Percentiles rank a stretch among this genome's conserved stretches.
Evolutionary conservation across 306 rosid species (phyloP).

Genomic region (Lathyrus oleraceus): DNA sequence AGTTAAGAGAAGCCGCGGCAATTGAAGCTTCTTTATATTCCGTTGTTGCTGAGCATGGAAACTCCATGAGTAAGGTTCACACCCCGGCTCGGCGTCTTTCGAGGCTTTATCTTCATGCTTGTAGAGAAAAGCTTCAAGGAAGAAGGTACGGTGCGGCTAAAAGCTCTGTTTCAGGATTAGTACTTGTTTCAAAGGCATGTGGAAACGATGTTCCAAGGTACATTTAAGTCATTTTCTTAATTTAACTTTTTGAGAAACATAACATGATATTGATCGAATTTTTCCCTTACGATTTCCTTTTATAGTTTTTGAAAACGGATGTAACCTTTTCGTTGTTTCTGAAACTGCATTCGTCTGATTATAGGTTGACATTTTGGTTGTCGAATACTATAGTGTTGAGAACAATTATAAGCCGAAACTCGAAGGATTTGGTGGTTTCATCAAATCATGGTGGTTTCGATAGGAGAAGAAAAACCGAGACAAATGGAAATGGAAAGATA

Average conservation of each 20-base stretch:
- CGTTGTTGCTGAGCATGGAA: constrained; percentile 97
- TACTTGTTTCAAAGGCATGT: constrained; percentile 91
- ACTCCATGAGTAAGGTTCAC: constrained; percentile 91
- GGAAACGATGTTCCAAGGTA: constrained; percentile 97
- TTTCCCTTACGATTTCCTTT: too few relatives aligned
- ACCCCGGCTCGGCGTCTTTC: constrained; percentile 97
- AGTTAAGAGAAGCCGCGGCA: constrained; percentile 91
- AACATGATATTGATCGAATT: too few relatives aligned
- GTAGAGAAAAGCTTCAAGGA: constrained; percentile 59
- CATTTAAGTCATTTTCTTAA: constrained; percentile 27
- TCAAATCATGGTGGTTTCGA: constrained; percentile 45
- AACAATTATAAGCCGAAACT: constrained; percentile 64
- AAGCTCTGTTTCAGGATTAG: constrained; percentile 89
- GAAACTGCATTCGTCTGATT: neutral
- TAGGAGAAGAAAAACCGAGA: constrained; percentile 47
- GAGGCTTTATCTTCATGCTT: constrained; percentile 85
- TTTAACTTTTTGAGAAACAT: too few relatives aligned
- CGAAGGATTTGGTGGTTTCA: constrained; percentile 35
- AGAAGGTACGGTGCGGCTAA: constrained; percentile 80
- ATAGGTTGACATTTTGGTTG: constrained; percentile 90
- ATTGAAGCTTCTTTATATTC: constrained; percentile 89
- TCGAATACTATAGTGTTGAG: constrained; percentile 77
- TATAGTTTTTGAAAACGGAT: too few relatives aligned
- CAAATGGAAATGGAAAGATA: constrained; percentile 44
- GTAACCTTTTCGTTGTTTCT: too few relatives aligned